A percentile compares a stretch with the other conserved stretches of the same genome.
These are phyloP conservation scores for Infundibulicybe gibba DNA, from an alignment of 768 basidiomycete species.

Conservation along the genomic window DNA sequence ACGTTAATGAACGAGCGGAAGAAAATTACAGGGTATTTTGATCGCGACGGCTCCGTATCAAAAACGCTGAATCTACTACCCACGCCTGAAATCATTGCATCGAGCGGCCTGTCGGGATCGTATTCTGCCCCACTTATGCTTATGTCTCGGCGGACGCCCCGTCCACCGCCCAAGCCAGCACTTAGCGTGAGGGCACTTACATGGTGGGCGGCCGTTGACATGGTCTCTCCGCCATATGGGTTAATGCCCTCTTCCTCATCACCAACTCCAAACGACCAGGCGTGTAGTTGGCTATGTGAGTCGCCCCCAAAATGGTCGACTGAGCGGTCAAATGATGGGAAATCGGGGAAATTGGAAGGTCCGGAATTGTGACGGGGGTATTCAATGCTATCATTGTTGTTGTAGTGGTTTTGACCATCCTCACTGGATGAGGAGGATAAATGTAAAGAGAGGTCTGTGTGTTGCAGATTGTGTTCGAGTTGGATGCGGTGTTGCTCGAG, in stretches of 20 bases:
- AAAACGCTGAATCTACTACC: constrained; percentile 54
- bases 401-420: constrained; percentile 14
- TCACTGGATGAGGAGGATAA: constrained; percentile 42
- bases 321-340: constrained; percentile 59
- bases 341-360: constrained; percentile 53
- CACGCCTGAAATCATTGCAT: constrained; percentile 66
- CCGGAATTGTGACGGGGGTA: constrained; percentile 67
- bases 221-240: constrained; percentile 64
- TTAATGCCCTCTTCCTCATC: constrained; percentile 69
- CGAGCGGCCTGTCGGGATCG: constrained; percentile 78
- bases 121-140: constrained; percentile 78
- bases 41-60: constrained; percentile 48
- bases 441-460: constrained; percentile 69
- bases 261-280: constrained; percentile 53
- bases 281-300: constrained; percentile 41
- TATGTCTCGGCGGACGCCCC: constrained; percentile 44
- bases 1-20: too few species aligned
- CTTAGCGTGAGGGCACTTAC: constrained; percentile 84
- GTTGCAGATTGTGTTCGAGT: constrained; percentile 75
- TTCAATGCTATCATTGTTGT: constrained; percentile 50
- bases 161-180: constrained; percentile 71
- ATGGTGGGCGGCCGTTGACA: constrained; percentile 88
- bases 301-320: constrained; percentile 55
- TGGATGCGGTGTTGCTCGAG: constrained; percentile 73
- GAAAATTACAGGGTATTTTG: constrained; percentile 41